phyloP scores from a whole-genome alignment of 495 filamentous ascomycete species.

The Penicillium paradoxum region DNA sequence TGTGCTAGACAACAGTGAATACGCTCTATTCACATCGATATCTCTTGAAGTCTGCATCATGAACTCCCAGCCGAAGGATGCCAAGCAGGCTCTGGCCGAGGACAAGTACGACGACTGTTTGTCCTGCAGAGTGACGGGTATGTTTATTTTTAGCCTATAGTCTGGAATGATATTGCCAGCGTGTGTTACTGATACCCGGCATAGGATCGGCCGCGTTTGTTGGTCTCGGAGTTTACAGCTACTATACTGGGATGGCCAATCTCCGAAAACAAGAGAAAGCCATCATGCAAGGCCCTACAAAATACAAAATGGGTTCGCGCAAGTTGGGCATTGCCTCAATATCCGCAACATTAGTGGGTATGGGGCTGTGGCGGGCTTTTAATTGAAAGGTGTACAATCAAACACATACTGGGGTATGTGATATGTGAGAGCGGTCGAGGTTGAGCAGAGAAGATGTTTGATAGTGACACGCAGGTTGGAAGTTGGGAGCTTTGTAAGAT shows the following conservation, averaged over 20 bases:
- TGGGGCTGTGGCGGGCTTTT: conserved; percentile 59
- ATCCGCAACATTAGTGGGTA: conserved; percentile 60
- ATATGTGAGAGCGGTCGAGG: neutral
- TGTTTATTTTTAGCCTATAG: conserved; percentile 12
- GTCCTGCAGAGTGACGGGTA: conserved; percentile 64
- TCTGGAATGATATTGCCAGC: neutral
- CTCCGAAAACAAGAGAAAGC: conserved; percentile 62
- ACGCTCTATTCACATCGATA: neutral
- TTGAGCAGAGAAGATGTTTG: conserved; percentile 4
- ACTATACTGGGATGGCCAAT: conserved; percentile 72
- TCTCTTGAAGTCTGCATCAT: conserved; percentile 18
- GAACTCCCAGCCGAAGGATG: conserved; percentile 31
- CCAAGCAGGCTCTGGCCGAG: conserved; percentile 51
- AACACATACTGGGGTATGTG: neutral
- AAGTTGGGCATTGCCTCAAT: conserved; percentile 65
- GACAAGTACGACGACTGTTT: conserved; percentile 66
- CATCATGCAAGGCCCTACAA: conserved; percentile 64
- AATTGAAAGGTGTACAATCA: conserved; percentile 35
- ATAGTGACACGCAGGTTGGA: neutral
- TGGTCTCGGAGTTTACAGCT: conserved; percentile 85
- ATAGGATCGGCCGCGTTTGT: conserved; percentile 78
- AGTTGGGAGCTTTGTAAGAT: conserved; percentile 12
- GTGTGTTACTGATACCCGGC: conserved; percentile 6
- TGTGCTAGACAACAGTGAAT: neutral
- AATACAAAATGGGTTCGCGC: conserved; percentile 73